These are phyloP conservation scores for Odontarrhena argentea DNA, from an alignment of 345 rosid genomes.

Conservation along the genomic window DNA sequence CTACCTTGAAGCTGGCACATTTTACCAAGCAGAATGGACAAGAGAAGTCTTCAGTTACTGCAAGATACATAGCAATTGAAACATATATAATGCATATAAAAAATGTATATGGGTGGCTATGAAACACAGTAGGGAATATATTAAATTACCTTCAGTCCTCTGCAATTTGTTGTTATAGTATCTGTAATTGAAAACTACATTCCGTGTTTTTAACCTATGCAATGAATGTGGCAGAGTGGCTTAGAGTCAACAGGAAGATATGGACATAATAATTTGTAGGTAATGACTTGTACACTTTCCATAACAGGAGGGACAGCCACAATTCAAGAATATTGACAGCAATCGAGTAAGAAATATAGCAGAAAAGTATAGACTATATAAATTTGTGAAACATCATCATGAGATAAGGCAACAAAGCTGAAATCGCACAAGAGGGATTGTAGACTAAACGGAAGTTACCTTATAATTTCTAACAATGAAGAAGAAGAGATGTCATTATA, in stretches of 20 bases:
- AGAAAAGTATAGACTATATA: slow-evolving; percentile 5
- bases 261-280: slow-evolving; percentile 7
- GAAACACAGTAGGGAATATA: slow-evolving; percentile 11
- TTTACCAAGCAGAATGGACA: slow-evolving; percentile 97
- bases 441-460: slow-evolving; percentile 60
- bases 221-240: slow-evolving; percentile 35
- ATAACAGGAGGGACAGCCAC: slow-evolving; percentile 7
- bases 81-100: neutral
- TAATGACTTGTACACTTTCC: slow-evolving; percentile 19
- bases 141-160: slow-evolving; percentile 82
- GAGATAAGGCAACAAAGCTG: slow-evolving; percentile 22
- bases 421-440: slow-evolving; percentile 1
- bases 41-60: slow-evolving; percentile 98
- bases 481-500: slow-evolving; percentile 72
- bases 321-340: slow-evolving; percentile 22
- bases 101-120: neutral
- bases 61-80: slow-evolving; percentile 37
- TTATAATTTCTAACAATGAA: slow-evolving; percentile 65
- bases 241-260: slow-evolving; percentile 27
- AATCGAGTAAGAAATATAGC: slow-evolving; percentile 13
- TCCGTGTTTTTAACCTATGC: slow-evolving; percentile 88
- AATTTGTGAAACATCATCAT: slow-evolving; percentile 15
- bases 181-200: slow-evolving; percentile 91
- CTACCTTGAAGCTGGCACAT: slow-evolving; percentile 94
- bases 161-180: slow-evolving; percentile 88